Conservation (phyloP, 2,329 filamentous ascomycete genomes). For the Microsporum canis region DNA sequence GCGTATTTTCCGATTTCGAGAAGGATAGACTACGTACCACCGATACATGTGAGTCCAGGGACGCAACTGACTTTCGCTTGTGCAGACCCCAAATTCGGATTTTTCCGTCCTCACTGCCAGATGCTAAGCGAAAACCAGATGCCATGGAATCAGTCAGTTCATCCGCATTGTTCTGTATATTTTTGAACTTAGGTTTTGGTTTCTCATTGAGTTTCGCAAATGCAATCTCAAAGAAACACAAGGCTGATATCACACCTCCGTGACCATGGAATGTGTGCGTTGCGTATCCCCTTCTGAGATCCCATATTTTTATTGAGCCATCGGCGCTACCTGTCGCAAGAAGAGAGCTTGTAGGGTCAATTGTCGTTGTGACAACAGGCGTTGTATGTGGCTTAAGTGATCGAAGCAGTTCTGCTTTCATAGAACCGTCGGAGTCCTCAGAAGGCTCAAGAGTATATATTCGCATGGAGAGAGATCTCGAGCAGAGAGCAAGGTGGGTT, state of each 20-base stretch:
- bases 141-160: conserved; percentile 28
- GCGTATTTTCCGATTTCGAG: conserved; percentile 57
- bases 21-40: conserved; percentile 84
- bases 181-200: conserved; percentile 12
- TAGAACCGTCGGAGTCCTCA: conserved; percentile 42
- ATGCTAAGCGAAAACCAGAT: conserved; percentile 66
- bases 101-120: conserved; percentile 88
- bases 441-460: conserved; percentile 64
- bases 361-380: conserved; percentile 73
- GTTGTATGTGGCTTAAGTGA: conserved; percentile 83
- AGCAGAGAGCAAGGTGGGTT: conserved; percentile 81
- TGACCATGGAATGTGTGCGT: conserved; percentile 95
- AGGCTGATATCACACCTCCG: conserved; percentile 77
- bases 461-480: conserved; percentile 88
- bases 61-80: conserved; percentile 64
- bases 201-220: not conserved
- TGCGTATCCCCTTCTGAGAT: conserved; percentile 76
- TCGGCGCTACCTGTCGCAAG: conserved; percentile 89
- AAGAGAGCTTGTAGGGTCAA: conserved; percentile 78
- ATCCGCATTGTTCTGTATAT: conserved; percentile 34
- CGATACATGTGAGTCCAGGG: conserved; percentile 84
- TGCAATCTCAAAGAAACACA: conserved; percentile 78
- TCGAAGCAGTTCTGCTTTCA: conserved; percentile 58
- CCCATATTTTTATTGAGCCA: conserved; percentile 92
- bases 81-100: conserved; percentile 84